These are phyloP conservation scores for Pseudozyma sp. DNA, from an alignment of 1,284 basidiomycete species.

Conservation along the genomic window DNA sequence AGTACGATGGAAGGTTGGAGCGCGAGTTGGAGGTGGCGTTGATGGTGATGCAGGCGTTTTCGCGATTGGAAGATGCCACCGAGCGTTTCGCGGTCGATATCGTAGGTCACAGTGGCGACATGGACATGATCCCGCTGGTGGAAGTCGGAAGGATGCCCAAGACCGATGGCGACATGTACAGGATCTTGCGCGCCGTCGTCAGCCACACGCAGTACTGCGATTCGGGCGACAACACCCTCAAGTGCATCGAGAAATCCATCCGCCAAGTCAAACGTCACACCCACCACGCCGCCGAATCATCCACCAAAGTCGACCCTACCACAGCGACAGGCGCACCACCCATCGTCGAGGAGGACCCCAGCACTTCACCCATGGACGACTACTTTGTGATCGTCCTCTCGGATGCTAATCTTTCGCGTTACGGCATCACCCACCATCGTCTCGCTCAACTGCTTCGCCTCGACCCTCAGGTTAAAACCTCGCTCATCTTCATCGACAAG, in stretches of 20 bases:
- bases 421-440: slow-evolving; percentile 63
- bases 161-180: slow-evolving; percentile 62
- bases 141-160: slow-evolving; percentile 52
- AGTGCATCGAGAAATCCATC: slow-evolving; percentile 55
- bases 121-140: slow-evolving; percentile 65
- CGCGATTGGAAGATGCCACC: slow-evolving; percentile 42
- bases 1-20: slow-evolving; percentile 65
- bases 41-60: slow-evolving; percentile 69
- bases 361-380: slow-evolving; percentile 63
- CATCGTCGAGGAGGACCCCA: slow-evolving; percentile 27
- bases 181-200: slow-evolving; percentile 60
- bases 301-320: slow-evolving; percentile 6
- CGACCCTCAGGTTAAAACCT: slow-evolving; percentile 62
- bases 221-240: slow-evolving; percentile 57
- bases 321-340: slow-evolving; percentile 27
- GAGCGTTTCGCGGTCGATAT: slow-evolving; percentile 67
- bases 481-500: slow-evolving; percentile 66
- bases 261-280: slow-evolving; percentile 45
- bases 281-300: slow-evolving; percentile 6
- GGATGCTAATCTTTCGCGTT: slow-evolving; percentile 69
- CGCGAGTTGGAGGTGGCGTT: slow-evolving; percentile 63
- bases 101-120: slow-evolving; percentile 68
- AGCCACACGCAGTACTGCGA: slow-evolving; percentile 62
- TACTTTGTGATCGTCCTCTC: slow-evolving; percentile 69
- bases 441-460: slow-evolving; percentile 53